Evolutionary conservation across 345 rosid genomes (phyloP), one percentile per base, ranked within the genome.

Genomic region (Linum usitatissimum): DNA sequence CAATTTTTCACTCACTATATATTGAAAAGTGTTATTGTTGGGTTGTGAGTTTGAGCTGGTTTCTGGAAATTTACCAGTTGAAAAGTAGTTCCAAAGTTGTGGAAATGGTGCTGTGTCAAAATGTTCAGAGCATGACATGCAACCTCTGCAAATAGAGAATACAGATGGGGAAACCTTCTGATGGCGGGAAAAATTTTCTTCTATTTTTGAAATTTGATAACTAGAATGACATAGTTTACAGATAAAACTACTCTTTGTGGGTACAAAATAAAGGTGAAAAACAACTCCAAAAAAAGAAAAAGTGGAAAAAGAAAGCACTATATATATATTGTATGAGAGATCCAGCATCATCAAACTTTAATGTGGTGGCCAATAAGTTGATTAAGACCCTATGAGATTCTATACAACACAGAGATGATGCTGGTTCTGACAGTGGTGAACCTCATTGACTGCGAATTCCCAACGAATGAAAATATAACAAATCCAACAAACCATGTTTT

Each of bases 321-420:
- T 68, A 63, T 49, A 31, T 64, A 61, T 64, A 30, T 64, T 64
- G 67, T 72, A 57, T 75, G 40, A 72, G 55, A 68, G 36, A 63
- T 66, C 59, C 64, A 66, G 66, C 77, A 71, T 45, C 65, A 60
- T 30, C 69, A 21, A 23, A 39, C 59, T 31, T 61, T 54, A 14
- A 10, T 2, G 73, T 71, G 51, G 51, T 10, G 51, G 51, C 15
- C 51, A 45, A 45, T 15, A 45, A 45, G 59, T 71, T 63, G 65
- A 58, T 69, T 68, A 59, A 71, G 63, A 59, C 75, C 77, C 70
- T 60, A 9, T 45, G 14, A 23, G 28, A 51, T 63, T 71, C 73
- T 76, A 68, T 69, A 74, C 70, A 69, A 58, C 45, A 57, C 68
- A 64, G 67, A 66, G 70, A 60, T 31, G 65, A 60, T 55, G 65